Percentiles rank a stretch among this genome's conserved stretches.
These are phyloP conservation scores for cucumber (Cucumis sativus) DNA, from an alignment of 306 rosid genomes.

Conservation along the genomic window DNA sequence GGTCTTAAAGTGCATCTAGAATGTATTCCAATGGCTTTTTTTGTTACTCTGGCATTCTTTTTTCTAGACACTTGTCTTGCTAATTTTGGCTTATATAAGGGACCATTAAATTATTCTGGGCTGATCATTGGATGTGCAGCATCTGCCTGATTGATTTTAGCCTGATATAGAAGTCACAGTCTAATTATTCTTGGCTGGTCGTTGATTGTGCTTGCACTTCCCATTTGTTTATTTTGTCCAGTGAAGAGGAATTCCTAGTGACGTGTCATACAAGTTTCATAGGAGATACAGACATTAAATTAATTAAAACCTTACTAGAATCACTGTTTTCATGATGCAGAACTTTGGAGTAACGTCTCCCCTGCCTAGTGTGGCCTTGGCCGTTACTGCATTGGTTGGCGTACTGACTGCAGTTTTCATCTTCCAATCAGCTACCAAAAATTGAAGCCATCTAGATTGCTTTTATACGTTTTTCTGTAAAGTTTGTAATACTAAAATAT, in stretches of 20 bases:
- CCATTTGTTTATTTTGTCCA: neutral
- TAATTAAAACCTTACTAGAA: neutral
- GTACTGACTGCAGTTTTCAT: constrained; percentile 71
- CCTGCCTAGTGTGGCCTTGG: constrained; percentile 77
- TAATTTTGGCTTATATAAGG: neutral
- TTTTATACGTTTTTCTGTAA: neutral
- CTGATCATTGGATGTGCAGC: neutral
- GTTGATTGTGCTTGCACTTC: neutral
- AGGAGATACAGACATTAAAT: neutral
- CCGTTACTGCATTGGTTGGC: constrained; percentile 73
- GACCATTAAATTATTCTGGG: neutral
- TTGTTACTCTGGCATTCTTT: neutral
- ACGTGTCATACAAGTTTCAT: neutral
- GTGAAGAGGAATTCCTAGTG: neutral
- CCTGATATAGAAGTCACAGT: neutral
- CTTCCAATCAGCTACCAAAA: constrained; percentile 86
- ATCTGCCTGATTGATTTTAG: neutral
- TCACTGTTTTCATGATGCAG: constrained; percentile 27
- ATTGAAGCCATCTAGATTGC: constrained; percentile 14
- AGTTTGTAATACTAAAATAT: constrained; percentile 11
- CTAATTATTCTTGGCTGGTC: neutral
- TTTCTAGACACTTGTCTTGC: neutral
- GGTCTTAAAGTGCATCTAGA: neutral
- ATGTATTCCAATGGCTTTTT: neutral
- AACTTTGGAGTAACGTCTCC: constrained; percentile 67